Base-by-base conservation (phyloP, 148 eudicot genomes). In the Spergularia bocconei region DNA sequence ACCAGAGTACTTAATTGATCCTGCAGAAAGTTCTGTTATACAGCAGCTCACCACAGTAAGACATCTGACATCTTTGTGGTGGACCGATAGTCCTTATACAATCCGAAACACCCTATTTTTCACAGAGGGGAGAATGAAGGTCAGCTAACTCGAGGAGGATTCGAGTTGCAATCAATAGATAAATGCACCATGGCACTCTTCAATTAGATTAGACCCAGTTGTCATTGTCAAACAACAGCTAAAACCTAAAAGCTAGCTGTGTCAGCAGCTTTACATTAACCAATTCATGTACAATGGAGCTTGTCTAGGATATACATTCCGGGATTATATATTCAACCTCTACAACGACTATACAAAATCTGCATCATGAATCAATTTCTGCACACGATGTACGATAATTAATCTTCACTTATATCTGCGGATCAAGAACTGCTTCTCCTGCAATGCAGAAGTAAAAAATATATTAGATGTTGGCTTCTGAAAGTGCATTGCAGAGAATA, bases 361-460 rank as follows among this genome's bases (percentile, higher is more conserved):
- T 29, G 74, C 80, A 67, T 29, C 77, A 19, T 36, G 4, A 59
- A 44, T 67, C 13, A 44, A 77, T 44, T 14, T 71, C 74, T 33
- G 66, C 61, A 25, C 55, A 58, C 65, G 44, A 59, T 67, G 16
- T 3, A 7, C 23, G 63, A 71, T 66, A 39, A 57, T 51, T 47
- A 59, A 64, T 67, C 71, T 60, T 65, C 75, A 17, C 54, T 80
- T 90, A 87, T 41, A 81, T 67, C 57, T 77, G 86, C 64, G 84
- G 65, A 63, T 91, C 90, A 60, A 88, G 88, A 79, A 91, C 91
- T 47, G 97, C 90, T 82, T 89, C 98, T 69, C 98, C 98, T 93
- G 93, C 85, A 86, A 85, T 21, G 53, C 7, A 11, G 50, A 48
- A 59, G 59, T 39, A 21, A 14, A 16, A 67, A 39, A 6, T 5